A percentile compares a stretch with the other conserved stretches of the same genome.
phyloP scores from a whole-genome alignment of 805 yeast genomes.

The Metschnikowia amazonensis region DNA sequence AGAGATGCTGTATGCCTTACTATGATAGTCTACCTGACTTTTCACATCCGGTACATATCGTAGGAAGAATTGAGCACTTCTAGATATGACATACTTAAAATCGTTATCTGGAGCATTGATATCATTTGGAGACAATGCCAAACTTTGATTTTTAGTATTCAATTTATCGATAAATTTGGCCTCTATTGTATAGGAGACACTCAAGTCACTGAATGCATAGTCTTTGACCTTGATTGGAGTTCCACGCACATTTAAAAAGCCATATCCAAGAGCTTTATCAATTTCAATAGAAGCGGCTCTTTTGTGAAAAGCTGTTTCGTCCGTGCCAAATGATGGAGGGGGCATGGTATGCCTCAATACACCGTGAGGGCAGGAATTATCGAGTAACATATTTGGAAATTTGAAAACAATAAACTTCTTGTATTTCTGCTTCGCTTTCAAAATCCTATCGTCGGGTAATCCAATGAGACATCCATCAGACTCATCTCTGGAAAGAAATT shows the following conservation, averaged over 20 bases:
- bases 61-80: slow-evolving; percentile 33
- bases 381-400: slow-evolving; percentile 52
- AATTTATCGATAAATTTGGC: slow-evolving; percentile 51
- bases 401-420: slow-evolving; percentile 58
- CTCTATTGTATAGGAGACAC: slow-evolving; percentile 50
- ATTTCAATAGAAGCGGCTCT: slow-evolving; percentile 33
- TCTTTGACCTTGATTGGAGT: slow-evolving; percentile 53
- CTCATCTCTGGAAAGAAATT: slow-evolving; percentile 40
- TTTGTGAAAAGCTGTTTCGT: slow-evolving; percentile 33
- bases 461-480: slow-evolving; percentile 49
- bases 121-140: slow-evolving; percentile 30
- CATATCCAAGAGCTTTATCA: slow-evolving; percentile 50
- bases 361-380: slow-evolving; percentile 48
- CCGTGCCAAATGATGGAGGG: slow-evolving; percentile 43
- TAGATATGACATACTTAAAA: slow-evolving; percentile 35
- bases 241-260: slow-evolving; percentile 46
- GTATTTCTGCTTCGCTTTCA: slow-evolving; percentile 48
- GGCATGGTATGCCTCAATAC: slow-evolving; percentile 37
- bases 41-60: slow-evolving; percentile 38
- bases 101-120: slow-evolving; percentile 34
- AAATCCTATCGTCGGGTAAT: slow-evolving; percentile 44
- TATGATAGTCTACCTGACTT: slow-evolving; percentile 25
- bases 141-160: slow-evolving; percentile 28
- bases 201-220: slow-evolving; percentile 39
- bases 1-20: slow-evolving; percentile 24